These are phyloP conservation scores for Rickenella mellea DNA, from an alignment of 768 basidiomycete species.

Conservation along the genomic window DNA sequence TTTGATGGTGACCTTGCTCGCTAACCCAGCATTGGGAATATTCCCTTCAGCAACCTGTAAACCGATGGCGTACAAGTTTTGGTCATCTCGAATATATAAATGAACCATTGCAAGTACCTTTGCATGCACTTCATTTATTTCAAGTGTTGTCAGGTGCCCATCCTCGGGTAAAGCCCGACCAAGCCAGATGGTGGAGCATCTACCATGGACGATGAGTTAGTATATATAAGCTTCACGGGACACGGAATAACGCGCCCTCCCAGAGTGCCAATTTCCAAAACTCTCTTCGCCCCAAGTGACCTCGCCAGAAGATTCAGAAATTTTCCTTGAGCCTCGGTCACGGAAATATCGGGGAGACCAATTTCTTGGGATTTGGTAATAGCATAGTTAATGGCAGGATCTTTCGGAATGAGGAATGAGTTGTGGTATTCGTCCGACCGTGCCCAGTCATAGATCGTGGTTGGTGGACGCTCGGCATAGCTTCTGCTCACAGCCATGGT, in stretches of 20 bases:
- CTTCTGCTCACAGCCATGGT: too few relatives aligned
- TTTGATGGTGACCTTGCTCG: conserved; percentile 37
- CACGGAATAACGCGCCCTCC: conserved; percentile 42
- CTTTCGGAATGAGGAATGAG: conserved; percentile 37
- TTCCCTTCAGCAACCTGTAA: conserved; percentile 53
- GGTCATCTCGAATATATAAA: not conserved
- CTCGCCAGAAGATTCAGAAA: conserved; percentile 42
- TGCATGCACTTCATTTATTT: conserved; percentile 36
- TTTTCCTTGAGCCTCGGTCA: conserved; percentile 47
- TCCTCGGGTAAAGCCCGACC: conserved; percentile 35
- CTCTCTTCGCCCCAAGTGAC: conserved; percentile 42
- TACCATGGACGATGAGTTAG: conserved; percentile 3
- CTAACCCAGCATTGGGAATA: conserved; percentile 42
- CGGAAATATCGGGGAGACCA: conserved; percentile 41
- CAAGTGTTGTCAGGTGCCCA: conserved; percentile 39
- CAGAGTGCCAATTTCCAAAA: conserved; percentile 61
- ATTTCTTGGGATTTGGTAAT: conserved; percentile 29
- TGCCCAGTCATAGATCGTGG: too few relatives aligned
- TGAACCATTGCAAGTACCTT: conserved; percentile 22
- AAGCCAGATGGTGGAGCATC: conserved; percentile 27
- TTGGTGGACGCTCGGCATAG: too few relatives aligned
- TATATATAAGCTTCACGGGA: not conserved
- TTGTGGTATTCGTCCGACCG: conserved; percentile 48
- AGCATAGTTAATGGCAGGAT: conserved; percentile 32
- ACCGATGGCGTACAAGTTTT: conserved; percentile 6